A percentile compares a stretch with the other conserved stretches of the same genome.
Conservation (phyloP, 345 rosid genomes). For the Heritiera littoralis region DNA sequence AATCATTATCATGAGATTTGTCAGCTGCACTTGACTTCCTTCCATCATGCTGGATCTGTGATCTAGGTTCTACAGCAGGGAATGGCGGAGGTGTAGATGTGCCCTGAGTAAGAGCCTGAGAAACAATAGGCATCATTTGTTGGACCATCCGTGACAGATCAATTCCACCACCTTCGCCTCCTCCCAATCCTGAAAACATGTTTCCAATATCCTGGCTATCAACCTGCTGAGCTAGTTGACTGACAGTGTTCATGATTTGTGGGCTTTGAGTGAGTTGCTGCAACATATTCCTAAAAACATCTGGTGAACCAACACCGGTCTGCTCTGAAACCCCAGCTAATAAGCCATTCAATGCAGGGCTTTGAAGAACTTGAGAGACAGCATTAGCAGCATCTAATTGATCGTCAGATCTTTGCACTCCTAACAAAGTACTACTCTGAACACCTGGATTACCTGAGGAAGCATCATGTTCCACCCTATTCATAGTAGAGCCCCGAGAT, state of each 20-base stretch:
- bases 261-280: slow-evolving; percentile 85
- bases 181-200: slow-evolving; percentile 65
- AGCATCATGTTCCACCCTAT: slow-evolving; percentile 27
- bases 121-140: slow-evolving; percentile 95
- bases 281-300: slow-evolving; percentile 77
- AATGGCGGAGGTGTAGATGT: slow-evolving; percentile 32
- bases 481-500: slow-evolving; percentile 43
- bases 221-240: slow-evolving; percentile 90
- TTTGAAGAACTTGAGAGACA: slow-evolving; percentile 69
- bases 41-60: slow-evolving; percentile 33
- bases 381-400: slow-evolving; percentile 54
- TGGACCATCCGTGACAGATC: slow-evolving; percentile 86
- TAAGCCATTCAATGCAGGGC: slow-evolving; percentile 70
- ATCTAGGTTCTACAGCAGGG: slow-evolving; percentile 31
- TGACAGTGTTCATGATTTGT: slow-evolving; percentile 76
- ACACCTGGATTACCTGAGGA: slow-evolving; percentile 26
- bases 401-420: slow-evolving; percentile 40
- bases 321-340: slow-evolving; percentile 71
- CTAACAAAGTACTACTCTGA: slow-evolving; percentile 30
- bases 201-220: slow-evolving; percentile 71
- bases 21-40: slow-evolving; percentile 26
- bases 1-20: slow-evolving; percentile 31
- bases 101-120: slow-evolving; percentile 69
- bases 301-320: slow-evolving; percentile 80
- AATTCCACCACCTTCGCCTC: slow-evolving; percentile 59